Evolutionary conservation across 495 filamentous ascomycete species (phyloP).

Genomic region (Aspergillus coremiiformis): DNA sequence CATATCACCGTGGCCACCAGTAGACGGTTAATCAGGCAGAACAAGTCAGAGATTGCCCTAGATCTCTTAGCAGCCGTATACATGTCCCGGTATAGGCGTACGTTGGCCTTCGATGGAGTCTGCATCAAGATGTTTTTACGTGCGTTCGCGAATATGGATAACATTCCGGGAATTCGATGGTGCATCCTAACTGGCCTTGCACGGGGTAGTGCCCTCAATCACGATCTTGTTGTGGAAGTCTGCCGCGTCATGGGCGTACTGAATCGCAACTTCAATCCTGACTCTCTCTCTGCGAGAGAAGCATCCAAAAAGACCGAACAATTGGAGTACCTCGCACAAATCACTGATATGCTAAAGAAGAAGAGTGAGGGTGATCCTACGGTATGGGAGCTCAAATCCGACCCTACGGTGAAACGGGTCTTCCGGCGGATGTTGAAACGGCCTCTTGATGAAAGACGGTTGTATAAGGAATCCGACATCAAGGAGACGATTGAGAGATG

Average conservation of each 20-base stretch:
- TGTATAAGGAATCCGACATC: constrained; percentile 9
- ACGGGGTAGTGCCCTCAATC: constrained; percentile 22
- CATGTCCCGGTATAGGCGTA: constrained; percentile 30
- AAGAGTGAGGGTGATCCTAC: constrained; percentile 19
- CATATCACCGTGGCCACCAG: constrained; percentile 24
- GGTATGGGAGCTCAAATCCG: constrained; percentile 5
- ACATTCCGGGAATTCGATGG: constrained; percentile 38
- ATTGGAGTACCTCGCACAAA: constrained; percentile 10
- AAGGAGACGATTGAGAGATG: constrained; percentile 11
- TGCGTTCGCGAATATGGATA: constrained; percentile 22
- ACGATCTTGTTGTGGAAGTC: constrained; percentile 30
- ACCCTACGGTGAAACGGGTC: constrained; percentile 5
- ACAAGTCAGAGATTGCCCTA: constrained; percentile 22
- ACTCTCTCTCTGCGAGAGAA: constrained; percentile 2
- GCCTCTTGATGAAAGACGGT: constrained; percentile 6
- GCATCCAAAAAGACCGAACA: constrained; percentile 1
- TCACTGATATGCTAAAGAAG: constrained; percentile 17
- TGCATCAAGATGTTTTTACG: constrained; percentile 40
- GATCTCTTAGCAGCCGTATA: constrained; percentile 33
- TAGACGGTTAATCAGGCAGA: constrained; percentile 22
- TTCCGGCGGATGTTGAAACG: constrained; percentile 11
- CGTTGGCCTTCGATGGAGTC: constrained; percentile 28
- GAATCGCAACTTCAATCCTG: neutral
- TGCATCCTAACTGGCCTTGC: constrained; percentile 33
- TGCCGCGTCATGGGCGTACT: constrained; percentile 21